Evolutionary conservation across 257 asterid genomes (phyloP), one percentile per base, ranked within the genome.

Genomic region (Solanum commersonii): DNA sequence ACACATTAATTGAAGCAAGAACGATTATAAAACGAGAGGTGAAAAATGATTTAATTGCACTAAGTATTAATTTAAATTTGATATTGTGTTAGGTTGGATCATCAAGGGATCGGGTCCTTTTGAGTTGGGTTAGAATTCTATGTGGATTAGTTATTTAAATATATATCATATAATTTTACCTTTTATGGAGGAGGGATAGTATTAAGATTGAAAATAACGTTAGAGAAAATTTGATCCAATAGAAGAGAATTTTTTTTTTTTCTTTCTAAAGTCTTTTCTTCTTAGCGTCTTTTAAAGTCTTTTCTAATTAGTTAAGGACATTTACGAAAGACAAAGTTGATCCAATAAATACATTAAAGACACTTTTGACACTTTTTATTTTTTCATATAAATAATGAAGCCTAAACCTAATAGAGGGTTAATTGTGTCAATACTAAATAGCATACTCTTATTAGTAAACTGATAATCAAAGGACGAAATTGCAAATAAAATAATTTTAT

Each of bases 391-490:
- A 40, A 25, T 25, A 15, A 38, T 8, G 23, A 40, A 42, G 65
- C 5, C 56, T 27, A 23, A 44, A 81, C 27, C 29, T 16, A 46
- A 81, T 46, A 29, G 29, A 81, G 68, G 85, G 68, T 14, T 81
- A 81, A 27, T 81, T 44, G 13, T 4, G 85, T 81, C 67, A 79
- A 44, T 81, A 46, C 2, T 29, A 40, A 79, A 44, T 81, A 46
- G 4, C 5, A 27, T 38, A 42, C 27, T 10, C 0, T 46, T 10
- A 9, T 46, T 44, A 42, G 34, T 38, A 6, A 77, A 42, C 34
- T n/a, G 38, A 44, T 22, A 33, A 10, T 27, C 25, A 2, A 78
- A 52, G 94, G 94, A 35, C 89, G 91, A 37, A 88, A 27, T 2
- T 15, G 94, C 87, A 88, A 92, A 73, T 89, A 85, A 11, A 46